Evolutionary conservation across 2,329 filamentous ascomycete species (phyloP), one percentile per base, ranked within the genome.

Genomic region (Aspergillus luchuensis): DNA sequence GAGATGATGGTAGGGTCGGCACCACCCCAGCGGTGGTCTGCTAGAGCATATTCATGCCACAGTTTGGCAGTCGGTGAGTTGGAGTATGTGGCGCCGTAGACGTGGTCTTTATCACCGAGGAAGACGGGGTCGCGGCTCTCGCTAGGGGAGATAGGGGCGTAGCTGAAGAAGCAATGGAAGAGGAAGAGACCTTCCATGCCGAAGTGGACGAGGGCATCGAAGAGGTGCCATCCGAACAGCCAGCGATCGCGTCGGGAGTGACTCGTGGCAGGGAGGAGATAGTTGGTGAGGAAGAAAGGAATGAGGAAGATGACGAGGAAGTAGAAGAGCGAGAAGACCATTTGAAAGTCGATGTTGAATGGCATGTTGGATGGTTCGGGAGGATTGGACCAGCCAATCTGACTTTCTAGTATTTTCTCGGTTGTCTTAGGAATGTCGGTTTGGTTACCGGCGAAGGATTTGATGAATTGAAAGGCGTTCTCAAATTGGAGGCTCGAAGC

Each of bases 221-320:
- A 96, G 39, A 91, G 85, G 80, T 97, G 93, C 94, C 94, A 97
- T 78, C 96, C 85, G 83, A 97, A 97, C 66, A 97, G 87, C 73
- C 91, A 80, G 63, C 92, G 91, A 58, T 87, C 85, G 39, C 79
- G 73, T 1, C 84, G 78, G 10, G 87, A 81, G n/a, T 33, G 15
- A 2, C n/a, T 36, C 1, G 80, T 71, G 17, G 78, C 72, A 4
- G 88, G 85, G 25, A 90, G 81, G 8, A 84, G 72, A 45, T 71
- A 69, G 17, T 77, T 69, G 45, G 83, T 84, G 56, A 80, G 75
- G 30, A 78, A 28, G 71, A 84, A 85, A 51, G 85, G 84, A 56
- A 79, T 73, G 23, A 78, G 78, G 68, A 87, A 2, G 79, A 79
- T 51, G 87, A 77, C 23, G 83, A 81, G 47, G 82, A 80, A 48